These are phyloP conservation scores for Diplodia mutila DNA, from an alignment of 2,329 filamentous ascomycete species.

Conservation along the genomic window DNA sequence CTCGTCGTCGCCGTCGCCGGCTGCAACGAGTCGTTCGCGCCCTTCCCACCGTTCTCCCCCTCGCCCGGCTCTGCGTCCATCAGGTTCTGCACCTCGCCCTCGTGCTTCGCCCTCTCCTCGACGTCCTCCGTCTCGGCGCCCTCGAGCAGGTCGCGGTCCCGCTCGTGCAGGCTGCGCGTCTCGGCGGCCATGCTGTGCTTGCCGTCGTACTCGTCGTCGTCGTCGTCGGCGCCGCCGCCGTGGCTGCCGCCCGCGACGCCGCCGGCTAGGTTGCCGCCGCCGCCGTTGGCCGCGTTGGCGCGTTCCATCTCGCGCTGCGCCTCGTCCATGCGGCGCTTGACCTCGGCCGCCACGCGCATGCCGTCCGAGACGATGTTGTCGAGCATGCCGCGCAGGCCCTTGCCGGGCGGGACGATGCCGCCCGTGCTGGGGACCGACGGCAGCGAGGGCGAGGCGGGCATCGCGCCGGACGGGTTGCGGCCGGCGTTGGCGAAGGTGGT, in stretches of 20 bases:
- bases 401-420: conserved; percentile 65
- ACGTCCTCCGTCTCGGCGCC: conserved; percentile 54
- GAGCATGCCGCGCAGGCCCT: conserved; percentile 86
- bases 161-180: conserved; percentile 29
- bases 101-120: not conserved
- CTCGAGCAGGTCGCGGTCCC: conserved; percentile 52
- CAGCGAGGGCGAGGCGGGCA: conserved; percentile 30
- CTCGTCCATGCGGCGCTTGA: conserved; percentile 90
- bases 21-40: conserved; percentile 6
- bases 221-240: conserved; percentile 45
- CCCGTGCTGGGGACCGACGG: conserved; percentile 45
- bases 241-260: conserved; percentile 28
- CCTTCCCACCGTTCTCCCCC: conserved; percentile 28
- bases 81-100: not conserved
- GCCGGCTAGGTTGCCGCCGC: conserved; percentile 53
- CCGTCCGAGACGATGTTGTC: conserved; percentile 98
- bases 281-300: conserved; percentile 45
- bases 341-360: conserved; percentile 93
- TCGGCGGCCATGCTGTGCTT: conserved; percentile 29
- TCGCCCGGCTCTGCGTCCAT: conserved; percentile 4
- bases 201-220: conserved; percentile 64
- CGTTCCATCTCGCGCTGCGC: conserved; percentile 86
- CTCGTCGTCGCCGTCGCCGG: not conserved
- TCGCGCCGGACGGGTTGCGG: conserved; percentile 45
- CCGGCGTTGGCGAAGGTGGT: conserved; percentile 80